These are phyloP conservation scores for Groenewaldozyma auringiensis DNA, from an alignment of 1,139 yeast genomes.

Conservation along the genomic window DNA sequence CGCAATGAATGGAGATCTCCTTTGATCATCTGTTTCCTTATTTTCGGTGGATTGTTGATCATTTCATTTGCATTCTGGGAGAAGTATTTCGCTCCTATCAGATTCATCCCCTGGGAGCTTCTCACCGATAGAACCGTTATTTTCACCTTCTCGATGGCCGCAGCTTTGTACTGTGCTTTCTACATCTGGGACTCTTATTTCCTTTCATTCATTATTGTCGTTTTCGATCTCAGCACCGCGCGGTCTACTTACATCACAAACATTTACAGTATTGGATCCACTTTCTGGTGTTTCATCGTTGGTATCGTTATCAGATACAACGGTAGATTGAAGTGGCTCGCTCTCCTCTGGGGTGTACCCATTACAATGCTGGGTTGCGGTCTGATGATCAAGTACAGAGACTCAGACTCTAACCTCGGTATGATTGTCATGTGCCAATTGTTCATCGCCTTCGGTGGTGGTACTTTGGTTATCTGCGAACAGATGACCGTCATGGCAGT, in stretches of 20 bases:
- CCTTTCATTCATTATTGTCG: constrained; percentile 26
- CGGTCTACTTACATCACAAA: constrained; percentile 28
- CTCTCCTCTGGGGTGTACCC: constrained; percentile 27
- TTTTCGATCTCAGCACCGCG: constrained; percentile 21
- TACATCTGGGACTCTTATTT: constrained; percentile 29
- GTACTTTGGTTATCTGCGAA: constrained; percentile 25
- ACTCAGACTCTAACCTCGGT: constrained; percentile 21
- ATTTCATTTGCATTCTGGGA: constrained; percentile 28
- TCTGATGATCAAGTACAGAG: constrained; percentile 29
- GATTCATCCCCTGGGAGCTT: constrained; percentile 25
- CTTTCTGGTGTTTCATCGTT: constrained; percentile 25
- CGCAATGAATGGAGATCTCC: constrained; percentile 25
- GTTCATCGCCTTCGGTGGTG: constrained; percentile 30
- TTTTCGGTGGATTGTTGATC: constrained; percentile 27
- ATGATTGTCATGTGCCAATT: constrained; percentile 31
- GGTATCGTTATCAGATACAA: constrained; percentile 27
- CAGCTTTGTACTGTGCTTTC: constrained; percentile 22
- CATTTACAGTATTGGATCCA: constrained; percentile 28
- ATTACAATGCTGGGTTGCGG: constrained; percentile 26
- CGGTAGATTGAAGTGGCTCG: constrained; percentile 26
- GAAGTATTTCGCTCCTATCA: constrained; percentile 23
- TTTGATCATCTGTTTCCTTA: constrained; percentile 30
- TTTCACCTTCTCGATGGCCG: constrained; percentile 27
- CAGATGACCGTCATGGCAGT: constrained; percentile 28
- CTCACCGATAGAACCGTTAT: constrained; percentile 27